Conservation (phyloP, 768 basidiomycete species). For the Lentinus tigrinus region DNA sequence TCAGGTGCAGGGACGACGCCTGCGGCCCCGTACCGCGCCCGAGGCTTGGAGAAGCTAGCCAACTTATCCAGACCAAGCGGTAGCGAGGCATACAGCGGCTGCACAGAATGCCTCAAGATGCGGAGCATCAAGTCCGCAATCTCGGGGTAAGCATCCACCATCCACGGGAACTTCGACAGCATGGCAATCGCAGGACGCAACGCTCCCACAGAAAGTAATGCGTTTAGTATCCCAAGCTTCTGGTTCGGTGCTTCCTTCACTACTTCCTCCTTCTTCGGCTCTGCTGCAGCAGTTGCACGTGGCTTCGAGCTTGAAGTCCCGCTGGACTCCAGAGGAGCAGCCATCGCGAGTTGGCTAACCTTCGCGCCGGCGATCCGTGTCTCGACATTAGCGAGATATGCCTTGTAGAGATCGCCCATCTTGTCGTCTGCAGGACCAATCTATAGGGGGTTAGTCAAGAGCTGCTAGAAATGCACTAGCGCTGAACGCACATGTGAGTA, state of each 20-base stretch:
- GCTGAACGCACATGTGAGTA: constrained; percentile 78
- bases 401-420: constrained; percentile 65
- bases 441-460: constrained; percentile 35
- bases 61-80: constrained; percentile 58
- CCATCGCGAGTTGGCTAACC: constrained; percentile 78
- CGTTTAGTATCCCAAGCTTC: constrained; percentile 72
- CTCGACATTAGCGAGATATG: constrained; percentile 63
- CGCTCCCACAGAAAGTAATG: constrained; percentile 86
- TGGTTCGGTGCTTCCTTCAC: constrained; percentile 59
- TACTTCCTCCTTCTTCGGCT: constrained; percentile 40
- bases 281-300: constrained; percentile 36
- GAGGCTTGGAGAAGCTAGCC: constrained; percentile 60
- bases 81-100: constrained; percentile 56
- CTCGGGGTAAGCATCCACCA: constrained; percentile 77
- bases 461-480: background rate
- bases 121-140: constrained; percentile 87
- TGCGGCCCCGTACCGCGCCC: constrained; percentile 59
- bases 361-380: constrained; percentile 68
- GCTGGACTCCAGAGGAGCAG: constrained; percentile 70
- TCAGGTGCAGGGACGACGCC: constrained; percentile 51
- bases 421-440: constrained; percentile 73
- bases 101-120: constrained; percentile 65
- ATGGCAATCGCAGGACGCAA: constrained; percentile 75
- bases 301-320: constrained; percentile 40
- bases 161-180: constrained; percentile 80